Evolutionary conservation across 352 stramenopile species (phyloP), one percentile per base, ranked within the genome.

Genomic region (Globisporangium takayamanum): DNA sequence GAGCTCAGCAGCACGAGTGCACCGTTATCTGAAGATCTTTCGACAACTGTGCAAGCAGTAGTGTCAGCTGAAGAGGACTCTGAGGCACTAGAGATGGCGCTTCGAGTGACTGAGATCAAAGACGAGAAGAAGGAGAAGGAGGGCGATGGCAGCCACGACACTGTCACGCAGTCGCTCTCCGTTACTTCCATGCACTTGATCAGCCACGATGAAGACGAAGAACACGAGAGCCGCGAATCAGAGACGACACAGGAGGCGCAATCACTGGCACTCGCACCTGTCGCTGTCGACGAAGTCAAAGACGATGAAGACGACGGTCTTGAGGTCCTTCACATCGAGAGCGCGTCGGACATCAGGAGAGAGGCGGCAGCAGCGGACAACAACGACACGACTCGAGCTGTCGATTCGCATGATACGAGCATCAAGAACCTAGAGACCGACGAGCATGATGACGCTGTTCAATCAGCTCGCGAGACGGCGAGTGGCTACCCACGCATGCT

Each of bases 301-400:
- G 16, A 30, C 2, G 33, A 58, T 20, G 57, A 63, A 11, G 2
- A 14, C 25, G 50, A 58, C 22, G 50, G 39, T 0, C 28, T 58
- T n/a, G 57, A 63, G 25, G 28, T 53, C 28, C 30, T 58, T 33
- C 39, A 63, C 12, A 30, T 49, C n/a, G 28, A 53, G 42, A 63
- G 22, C 33, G 15, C 10, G 28, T 37, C 50, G 7, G 33, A 39
- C 33, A 39, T 39, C 6, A 39, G 33, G 15, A 53, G 26, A 16
- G 3, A 5, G 22, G 5, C 22, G 7, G 36, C 48, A 10, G 15
- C 26, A 36, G 11, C 48, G 12, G 48, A 25, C 8, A 15, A 30
- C 5, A 39, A 7, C 33, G 33, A 36, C 30, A 36, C 33, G 33
- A 10, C 33, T 39, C 33, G 33, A 39, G 33, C 33, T 12, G 33